Base-by-base conservation (phyloP, 768 basidiomycete species). In the Coprinopsis cinerea region DNA sequence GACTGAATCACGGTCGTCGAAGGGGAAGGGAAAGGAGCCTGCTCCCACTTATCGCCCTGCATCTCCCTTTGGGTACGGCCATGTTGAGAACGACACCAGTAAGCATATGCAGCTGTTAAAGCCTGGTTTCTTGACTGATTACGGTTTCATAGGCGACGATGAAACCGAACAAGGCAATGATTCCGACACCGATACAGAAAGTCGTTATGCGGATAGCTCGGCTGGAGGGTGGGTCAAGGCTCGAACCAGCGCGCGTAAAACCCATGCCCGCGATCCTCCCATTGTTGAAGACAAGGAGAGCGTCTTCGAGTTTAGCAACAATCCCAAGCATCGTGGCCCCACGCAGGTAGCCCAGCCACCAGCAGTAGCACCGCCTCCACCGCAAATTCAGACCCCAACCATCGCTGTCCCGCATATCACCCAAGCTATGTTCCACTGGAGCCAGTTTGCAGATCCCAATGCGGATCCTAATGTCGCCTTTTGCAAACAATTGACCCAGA, bases 401-500 rank as follows among this genome's bases (percentile, higher is more conserved):
- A 23, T 43, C 23, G 4, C 44, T 20, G 28, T 58, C 36, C 57
- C 55, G n/a, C 59, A 60, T 46, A 52, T 57, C 37, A 55, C 59
- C 2, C 49, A 58, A 47, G 57, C 59, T 34, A 53, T 54, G 7
- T 66, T 61, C 6, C 70, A 73, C 45, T 75, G 73, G 73, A 67
- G 64, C 25, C 66, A 73, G 49, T 73, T 70, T 47, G 73, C 72
- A 1, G 71, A 75, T 49, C 71, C 71, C 2, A 44, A 53, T 22
- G 68, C 67, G 2, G 57, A 71, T 52, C 51, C 61, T 2, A 55
- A 55, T 10, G 49, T 61, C 20, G 57, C 69, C 2, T 71, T 75
- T 44, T 75, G 74, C 63, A 72, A 68, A 57, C 63, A 63, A 25
- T 63, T 67, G 48, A 66, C 71, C 2, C 67, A 67, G 59, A 67